Base-by-base conservation (phyloP, 2,329 filamentous ascomycete species). In the Dryadomyces quercivorus region DNA sequence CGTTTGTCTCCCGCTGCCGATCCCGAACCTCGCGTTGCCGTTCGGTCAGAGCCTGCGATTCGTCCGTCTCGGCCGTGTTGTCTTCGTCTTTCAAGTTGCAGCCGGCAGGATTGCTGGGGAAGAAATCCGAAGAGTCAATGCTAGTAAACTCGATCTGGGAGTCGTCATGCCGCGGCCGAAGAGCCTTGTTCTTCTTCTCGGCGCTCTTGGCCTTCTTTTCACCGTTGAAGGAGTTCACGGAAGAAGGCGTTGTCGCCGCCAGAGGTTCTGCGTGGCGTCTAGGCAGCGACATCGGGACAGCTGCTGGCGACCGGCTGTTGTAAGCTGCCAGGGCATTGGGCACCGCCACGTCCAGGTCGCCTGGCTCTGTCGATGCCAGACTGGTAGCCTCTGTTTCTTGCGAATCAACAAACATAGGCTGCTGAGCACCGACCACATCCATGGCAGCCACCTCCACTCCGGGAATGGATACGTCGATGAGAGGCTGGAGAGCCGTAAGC, bases 101-200 rank as follows among this genome's bases (percentile, higher is more conserved):
- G 4, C 26, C 26, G 4, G 26, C 26, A 31, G 26, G 26, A 31
- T 31, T 31, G 4, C 38, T 66, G 3, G 54, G 26, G 5, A 38
- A 13, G 2, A 26, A 21, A 1, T 36, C n/a, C 5, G 83, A 80
- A 13, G 82, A 80, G 34, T 79, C 76, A 49, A 92, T 84, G 0
- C 81, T 71, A 2, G 84, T 80, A 62, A 93, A 93, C 46, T 87
- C 77, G 26, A 94, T 77, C 63, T 94, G 89, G 0, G 88, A 94
- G 66, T 94, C 79, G 58, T 95, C 81, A 61, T 95, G 89, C 38
- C 86, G 80, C 31, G 84, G 72, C 56, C 78, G 79, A 18, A 76
- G 72, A 49, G 60, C 56, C 0, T 60, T 48, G 20, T 43, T 46
- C 53, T 61, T 9, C 65, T 63, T 4, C 53, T 55, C 26, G 64